phyloP scores from a whole-genome alignment of 106 monocot species.

The Dendrobium officinale region DNA sequence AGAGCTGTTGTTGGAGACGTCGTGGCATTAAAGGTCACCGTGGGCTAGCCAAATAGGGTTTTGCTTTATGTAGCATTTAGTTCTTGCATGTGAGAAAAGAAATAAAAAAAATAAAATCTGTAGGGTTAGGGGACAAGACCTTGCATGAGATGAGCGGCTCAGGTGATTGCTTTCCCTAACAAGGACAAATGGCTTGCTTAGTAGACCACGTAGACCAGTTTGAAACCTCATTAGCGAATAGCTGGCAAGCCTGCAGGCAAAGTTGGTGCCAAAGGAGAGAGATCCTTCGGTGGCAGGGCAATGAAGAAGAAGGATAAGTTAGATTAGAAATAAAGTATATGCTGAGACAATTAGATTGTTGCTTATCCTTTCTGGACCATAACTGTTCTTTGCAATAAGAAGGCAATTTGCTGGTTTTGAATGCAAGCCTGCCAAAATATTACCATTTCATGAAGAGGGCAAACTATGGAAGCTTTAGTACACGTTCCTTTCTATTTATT shows the following conservation, averaged over 20 bases:
- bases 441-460: neutral
- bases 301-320: neutral
- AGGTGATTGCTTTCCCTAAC: neutral
- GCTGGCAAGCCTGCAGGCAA: neutral
- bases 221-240: neutral
- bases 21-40: neutral
- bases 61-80: neutral
- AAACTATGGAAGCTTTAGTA: neutral
- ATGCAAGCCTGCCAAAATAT: neutral
- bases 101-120: neutral
- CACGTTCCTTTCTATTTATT: neutral
- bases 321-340: neutral
- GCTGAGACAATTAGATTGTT: neutral
- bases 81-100: neutral
- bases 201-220: neutral
- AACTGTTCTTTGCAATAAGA: neutral
- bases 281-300: neutral
- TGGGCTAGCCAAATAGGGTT: neutral
- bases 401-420: neutral
- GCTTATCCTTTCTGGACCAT: neutral
- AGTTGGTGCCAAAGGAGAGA: neutral
- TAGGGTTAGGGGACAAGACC: neutral
- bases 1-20: neutral
- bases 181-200: neutral
- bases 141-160: neutral